Base-by-base conservation (phyloP, 306 rosid genomes). In the Gillenia trifoliata region DNA sequence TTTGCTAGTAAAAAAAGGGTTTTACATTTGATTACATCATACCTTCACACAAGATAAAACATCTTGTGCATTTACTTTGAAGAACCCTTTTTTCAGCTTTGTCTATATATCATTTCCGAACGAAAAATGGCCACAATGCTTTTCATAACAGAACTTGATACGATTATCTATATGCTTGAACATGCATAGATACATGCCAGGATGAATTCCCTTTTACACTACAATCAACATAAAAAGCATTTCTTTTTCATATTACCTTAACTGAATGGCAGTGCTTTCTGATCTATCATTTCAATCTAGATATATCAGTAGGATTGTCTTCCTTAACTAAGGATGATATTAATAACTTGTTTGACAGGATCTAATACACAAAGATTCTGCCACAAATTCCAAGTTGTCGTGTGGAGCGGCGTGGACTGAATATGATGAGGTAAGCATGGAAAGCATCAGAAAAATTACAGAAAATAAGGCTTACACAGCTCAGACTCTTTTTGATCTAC, bases 361-460 rank as follows among this genome's bases (percentile, higher is more conserved):
- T 69, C 77, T 68, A 79, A 56, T 50, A 26, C n/a, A 30, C 41
- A 30, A 31, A 55, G 62, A 75, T 73, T 67, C 68, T 75, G 71
- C 85, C 22, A 75, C 82, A 55, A 76, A 67, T 71, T 64, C 74
- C 19, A 83, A 82, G 78, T 70, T 66, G 65, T 72, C 89, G 19
- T 79, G 89, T 41, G 83, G 88, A 55, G 88, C 73, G 52, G 85
- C 70, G 41, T 71, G 82, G 84, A 87, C 86, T 22, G 89, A 86
- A 83, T 80, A 78, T 69, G 88, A 85, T 55, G 93, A 88, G 72
- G 70, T 83, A 33, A 76, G 81, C 73, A 83, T 85, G 72, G 91
- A 85, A 74, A 82, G 76, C 68, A 74, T 77, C 72, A 69, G 10
- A 69, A 79, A 59, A 66, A 47, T 80, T 57, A 61, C 85, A 33